Evolutionary conservation across 768 basidiomycete species (phyloP).

Genomic region (Mycena belliarum): DNA sequence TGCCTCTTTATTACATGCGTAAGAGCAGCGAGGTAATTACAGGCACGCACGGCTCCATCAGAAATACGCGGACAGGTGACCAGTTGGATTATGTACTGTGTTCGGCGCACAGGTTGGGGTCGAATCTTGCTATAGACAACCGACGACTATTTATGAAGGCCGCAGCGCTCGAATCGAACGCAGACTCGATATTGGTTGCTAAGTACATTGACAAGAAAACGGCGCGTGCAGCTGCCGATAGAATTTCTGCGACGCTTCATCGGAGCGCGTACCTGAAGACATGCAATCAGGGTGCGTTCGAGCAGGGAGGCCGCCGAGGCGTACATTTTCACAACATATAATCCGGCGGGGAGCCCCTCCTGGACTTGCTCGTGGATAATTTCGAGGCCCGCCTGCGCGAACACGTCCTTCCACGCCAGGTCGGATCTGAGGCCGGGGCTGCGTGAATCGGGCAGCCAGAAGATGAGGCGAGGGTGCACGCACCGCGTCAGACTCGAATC

Average conservation of each 20-base stretch:
- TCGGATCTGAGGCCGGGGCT: constrained; percentile 63
- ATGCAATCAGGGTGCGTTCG: background rate
- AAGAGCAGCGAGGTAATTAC: constrained; percentile 12
- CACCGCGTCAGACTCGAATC: constrained; percentile 93
- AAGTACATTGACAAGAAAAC: too few species aligned
- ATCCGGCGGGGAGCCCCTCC: constrained; percentile 75
- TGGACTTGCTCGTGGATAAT: constrained; percentile 79
- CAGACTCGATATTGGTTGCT: too few species aligned
- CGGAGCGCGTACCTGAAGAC: constrained; percentile 25
- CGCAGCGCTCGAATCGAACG: too few species aligned
- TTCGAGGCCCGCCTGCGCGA: constrained; percentile 69
- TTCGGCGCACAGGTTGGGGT: constrained; percentile 6
- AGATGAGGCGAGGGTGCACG: background rate
- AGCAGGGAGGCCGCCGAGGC: constrained; percentile 22
- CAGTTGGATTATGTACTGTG: constrained; percentile 8
- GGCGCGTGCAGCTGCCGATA: too few species aligned
- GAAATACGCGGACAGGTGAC: background rate
- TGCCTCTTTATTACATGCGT: constrained; percentile 21
- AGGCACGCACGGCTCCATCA: background rate
- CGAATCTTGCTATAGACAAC: too few species aligned
- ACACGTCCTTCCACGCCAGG: constrained; percentile 74
- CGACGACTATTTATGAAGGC: too few species aligned
- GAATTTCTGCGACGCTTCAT: constrained; percentile 2
- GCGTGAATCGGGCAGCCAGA: background rate
- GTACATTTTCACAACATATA: constrained; percentile 88